Evolutionary conservation across 2,329 filamentous ascomycete genomes (phyloP).

Genomic region (Aspergillus thermomutatus): DNA sequence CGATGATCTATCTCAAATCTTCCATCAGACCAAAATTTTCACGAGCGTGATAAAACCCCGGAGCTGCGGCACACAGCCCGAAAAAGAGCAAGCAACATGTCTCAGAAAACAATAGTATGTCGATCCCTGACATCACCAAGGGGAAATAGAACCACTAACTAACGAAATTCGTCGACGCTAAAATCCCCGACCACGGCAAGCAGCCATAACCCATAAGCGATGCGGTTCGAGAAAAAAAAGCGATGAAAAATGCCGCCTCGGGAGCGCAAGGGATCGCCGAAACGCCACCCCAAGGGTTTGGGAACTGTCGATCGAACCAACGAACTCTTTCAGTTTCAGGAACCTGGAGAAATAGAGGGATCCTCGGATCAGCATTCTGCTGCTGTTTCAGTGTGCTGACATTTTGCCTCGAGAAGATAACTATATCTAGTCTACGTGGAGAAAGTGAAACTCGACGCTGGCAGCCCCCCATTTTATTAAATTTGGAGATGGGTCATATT

Average conservation of each 20-base stretch:
- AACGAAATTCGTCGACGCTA: neutral
- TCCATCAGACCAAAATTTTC: neutral
- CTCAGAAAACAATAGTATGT: conserved; percentile 18
- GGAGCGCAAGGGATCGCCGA: conserved; percentile 12
- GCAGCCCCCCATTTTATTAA: neutral
- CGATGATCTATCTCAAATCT: conserved; percentile 7
- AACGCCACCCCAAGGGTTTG: conserved; percentile 1
- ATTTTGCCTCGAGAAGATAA: conserved; percentile 6
- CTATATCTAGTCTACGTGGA: too few relatives aligned
- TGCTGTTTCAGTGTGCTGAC: conserved; percentile 15
- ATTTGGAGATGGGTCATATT: neutral
- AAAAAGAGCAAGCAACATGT: conserved; percentile 8
- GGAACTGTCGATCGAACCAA: conserved; percentile 4
- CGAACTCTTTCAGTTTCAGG: conserved; percentile 10
- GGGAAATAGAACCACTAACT: neutral
- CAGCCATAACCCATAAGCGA: neutral
- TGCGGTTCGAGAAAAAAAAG: neutral
- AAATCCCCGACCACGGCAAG: neutral
- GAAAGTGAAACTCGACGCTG: neutral
- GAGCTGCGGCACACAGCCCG: neutral
- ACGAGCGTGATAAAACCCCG: neutral
- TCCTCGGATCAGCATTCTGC: conserved; percentile 15
- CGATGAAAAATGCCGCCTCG: conserved; percentile 6
- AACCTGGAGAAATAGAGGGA: conserved; percentile 11
- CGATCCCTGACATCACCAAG: conserved; percentile 16